Conservation (phyloP, 225 moss, liverwort and hornwort genomes). For the Lunularia cruciata region DNA sequence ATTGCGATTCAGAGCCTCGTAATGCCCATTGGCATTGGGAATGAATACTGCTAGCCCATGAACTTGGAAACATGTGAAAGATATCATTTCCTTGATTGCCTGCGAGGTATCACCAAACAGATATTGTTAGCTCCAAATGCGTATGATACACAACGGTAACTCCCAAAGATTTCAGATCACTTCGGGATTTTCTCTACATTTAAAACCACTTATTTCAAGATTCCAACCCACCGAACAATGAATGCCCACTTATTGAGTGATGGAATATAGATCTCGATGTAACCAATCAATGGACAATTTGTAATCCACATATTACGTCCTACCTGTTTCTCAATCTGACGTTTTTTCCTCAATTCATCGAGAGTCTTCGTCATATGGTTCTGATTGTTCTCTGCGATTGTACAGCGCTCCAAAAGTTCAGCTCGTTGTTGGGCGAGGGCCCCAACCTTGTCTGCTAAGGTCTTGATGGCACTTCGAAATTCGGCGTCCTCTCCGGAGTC, state of each 20-base stretch:
- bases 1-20: conserved; percentile 71
- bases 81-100: conserved; percentile 78
- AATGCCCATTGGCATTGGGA: conserved; percentile 61
- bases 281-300: not conserved
- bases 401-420: conserved; percentile 88
- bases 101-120: no score
- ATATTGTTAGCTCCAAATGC: no score
- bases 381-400: conserved; percentile 71
- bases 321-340: conserved; percentile 83
- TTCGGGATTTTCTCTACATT: no score
- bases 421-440: conserved; percentile 73
- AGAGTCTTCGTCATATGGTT: conserved; percentile 61
- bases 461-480: conserved; percentile 77
- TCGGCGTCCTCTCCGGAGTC: conserved; percentile 87
- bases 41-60: conserved; percentile 71
- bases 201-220: no score
- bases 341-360: conserved; percentile 75
- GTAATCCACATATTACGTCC: not conserved
- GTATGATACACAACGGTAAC: no score
- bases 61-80: conserved; percentile 76
- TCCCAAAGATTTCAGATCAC: no score
- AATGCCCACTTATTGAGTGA: no score
- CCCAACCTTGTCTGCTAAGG: conserved; percentile 84
- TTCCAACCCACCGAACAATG: no score
- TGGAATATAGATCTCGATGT: no score